Conservation (phyloP, 495 filamentous ascomycete species). For the Geoglossum glabrum region DNA sequence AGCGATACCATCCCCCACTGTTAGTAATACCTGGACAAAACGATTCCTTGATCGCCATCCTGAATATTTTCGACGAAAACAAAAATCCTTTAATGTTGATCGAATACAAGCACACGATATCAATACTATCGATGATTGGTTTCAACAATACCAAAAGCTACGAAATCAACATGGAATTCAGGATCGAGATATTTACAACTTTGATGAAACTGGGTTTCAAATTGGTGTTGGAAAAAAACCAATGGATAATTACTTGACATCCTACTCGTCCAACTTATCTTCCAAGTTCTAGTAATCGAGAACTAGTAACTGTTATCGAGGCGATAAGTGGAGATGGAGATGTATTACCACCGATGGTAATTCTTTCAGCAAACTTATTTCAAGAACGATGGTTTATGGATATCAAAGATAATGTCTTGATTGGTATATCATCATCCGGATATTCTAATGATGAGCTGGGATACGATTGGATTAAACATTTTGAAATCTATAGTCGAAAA, state of each 20-base stretch:
- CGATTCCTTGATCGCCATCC: constrained; percentile 10
- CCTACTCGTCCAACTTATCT: background rate
- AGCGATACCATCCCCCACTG: background rate
- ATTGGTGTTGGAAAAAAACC: constrained; percentile 10
- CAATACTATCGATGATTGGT: constrained; percentile 6
- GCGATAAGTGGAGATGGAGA: constrained; percentile 1
- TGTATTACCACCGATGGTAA: constrained; percentile 1
- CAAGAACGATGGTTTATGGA: background rate
- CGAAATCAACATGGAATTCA: constrained; percentile 2
- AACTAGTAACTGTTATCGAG: constrained; percentile 1
- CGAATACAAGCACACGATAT: constrained; percentile 1
- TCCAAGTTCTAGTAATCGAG: background rate
- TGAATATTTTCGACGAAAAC: constrained; percentile 8
- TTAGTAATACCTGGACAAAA: constrained; percentile 4
- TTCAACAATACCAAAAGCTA: constrained; percentile 3
- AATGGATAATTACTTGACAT: constrained; percentile 11
- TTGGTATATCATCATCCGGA: background rate
- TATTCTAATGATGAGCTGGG: background rate
- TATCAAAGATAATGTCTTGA: background rate
- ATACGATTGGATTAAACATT: background rate
- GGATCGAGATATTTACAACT: constrained; percentile 9
- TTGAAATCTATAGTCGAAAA: background rate
- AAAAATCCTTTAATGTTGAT: constrained; percentile 2
- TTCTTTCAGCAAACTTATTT: background rate
- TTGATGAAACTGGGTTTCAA: constrained; percentile 14